A percentile compares a stretch with the other conserved stretches of the same genome.
Conservation (phyloP, 2,329 filamentous ascomycete genomes). For the Fusarium sp. region DNA sequence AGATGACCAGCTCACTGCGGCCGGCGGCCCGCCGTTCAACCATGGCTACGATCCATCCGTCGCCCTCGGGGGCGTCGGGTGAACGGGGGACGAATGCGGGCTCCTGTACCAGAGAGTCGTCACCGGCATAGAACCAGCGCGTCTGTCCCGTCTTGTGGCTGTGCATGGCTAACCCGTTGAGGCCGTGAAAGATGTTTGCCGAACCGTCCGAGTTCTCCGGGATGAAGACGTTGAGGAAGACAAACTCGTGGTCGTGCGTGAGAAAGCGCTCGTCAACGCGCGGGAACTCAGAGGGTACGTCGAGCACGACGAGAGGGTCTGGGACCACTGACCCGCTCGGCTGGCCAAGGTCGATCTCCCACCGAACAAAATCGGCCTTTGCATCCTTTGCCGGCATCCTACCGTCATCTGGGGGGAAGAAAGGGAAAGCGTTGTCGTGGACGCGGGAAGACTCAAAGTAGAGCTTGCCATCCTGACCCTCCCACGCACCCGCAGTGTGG, state of each 20-base stretch:
- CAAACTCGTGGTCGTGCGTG: not conserved
- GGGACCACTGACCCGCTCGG: not conserved
- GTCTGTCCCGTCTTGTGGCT: not conserved
- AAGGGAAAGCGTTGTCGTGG: constrained; percentile 25
- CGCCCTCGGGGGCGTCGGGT: not conserved
- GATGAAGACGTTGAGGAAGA: not conserved
- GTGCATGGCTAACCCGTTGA: not conserved
- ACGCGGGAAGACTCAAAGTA: constrained; percentile 25
- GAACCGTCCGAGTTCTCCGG: not conserved
- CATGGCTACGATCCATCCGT: not conserved
- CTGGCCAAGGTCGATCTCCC: constrained; percentile 27
- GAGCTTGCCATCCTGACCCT: constrained; percentile 10
- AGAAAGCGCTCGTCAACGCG: not conserved
- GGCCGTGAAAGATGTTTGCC: not conserved
- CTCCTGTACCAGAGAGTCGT: not conserved
- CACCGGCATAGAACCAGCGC: not conserved
- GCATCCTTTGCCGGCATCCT: constrained; percentile 12
- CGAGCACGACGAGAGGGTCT: not conserved
- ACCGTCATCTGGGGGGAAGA: constrained; percentile 10
- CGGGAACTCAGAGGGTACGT: not conserved
- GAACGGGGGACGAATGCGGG: not conserved
- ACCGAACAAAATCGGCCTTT: constrained; percentile 29
- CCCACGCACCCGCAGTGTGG: constrained; percentile 25
- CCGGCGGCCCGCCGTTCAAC: not conserved
- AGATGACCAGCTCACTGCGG: not conserved